Percentiles rank a stretch among this genome's conserved stretches.
Conservation (phyloP, 352 stramenopile species). For the Phytophthora quininea region DNA sequence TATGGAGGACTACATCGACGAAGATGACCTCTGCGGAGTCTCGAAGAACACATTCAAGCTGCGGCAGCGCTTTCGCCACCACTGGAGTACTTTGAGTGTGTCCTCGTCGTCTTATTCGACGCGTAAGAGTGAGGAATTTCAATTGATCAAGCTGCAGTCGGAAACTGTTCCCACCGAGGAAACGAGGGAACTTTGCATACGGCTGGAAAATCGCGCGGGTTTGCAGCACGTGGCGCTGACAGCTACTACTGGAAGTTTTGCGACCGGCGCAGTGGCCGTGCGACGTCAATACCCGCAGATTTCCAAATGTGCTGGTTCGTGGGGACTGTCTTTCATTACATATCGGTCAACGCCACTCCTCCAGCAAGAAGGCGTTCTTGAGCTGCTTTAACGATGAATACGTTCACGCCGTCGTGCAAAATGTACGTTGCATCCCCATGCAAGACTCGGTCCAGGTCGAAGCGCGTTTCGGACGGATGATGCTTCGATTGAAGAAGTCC, state of each 20-base stretch:
- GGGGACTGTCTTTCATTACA: neutral
- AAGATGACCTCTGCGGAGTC: neutral
- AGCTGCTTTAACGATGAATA: constrained; percentile 7
- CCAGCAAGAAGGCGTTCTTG: constrained; percentile 1
- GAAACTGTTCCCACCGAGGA: neutral
- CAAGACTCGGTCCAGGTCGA: neutral
- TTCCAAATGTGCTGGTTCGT: constrained; percentile 7
- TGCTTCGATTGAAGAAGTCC: neutral
- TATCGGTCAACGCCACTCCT: neutral
- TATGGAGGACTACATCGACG: neutral
- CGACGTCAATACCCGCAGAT: constrained; percentile 7
- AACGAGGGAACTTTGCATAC: neutral
- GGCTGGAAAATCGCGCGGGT: neutral
- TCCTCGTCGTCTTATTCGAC: neutral
- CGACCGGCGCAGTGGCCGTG: neutral
- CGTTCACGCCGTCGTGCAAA: neutral
- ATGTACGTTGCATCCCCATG: neutral
- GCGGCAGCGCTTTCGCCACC: neutral
- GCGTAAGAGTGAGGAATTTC: neutral
- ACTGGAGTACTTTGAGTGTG: neutral
- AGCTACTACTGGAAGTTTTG: constrained; percentile 6
- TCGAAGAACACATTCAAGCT: neutral
- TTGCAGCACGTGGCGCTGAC: neutral
- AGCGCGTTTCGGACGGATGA: constrained; percentile 6
- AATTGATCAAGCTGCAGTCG: neutral